A percentile compares a stretch with the other conserved stretches of the same genome.
These are phyloP conservation scores for Populus trichocarpa DNA, from an alignment of 441 rosid genomes.

Conservation along the genomic window DNA sequence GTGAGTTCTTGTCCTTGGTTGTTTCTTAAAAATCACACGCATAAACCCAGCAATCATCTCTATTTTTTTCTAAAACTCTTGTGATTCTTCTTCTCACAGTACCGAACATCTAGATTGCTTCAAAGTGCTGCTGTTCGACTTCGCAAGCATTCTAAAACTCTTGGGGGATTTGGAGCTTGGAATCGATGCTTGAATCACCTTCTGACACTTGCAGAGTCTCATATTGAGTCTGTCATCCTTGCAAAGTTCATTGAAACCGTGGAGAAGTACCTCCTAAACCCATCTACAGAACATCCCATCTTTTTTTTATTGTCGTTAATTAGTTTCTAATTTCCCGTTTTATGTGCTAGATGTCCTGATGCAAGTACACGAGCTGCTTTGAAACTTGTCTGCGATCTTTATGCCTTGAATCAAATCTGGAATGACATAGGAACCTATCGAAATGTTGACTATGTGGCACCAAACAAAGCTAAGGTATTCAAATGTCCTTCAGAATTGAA, in stretches of 20 bases:
- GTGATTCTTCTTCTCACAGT: conserved; percentile 42
- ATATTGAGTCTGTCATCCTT: conserved; percentile 88
- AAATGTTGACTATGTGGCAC: conserved; percentile 80
- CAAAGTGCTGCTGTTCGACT: conserved; percentile 82
- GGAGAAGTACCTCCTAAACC: conserved; percentile 50
- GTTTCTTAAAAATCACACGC: background rate
- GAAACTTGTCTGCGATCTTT: conserved; percentile 91
- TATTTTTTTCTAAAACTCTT: background rate
- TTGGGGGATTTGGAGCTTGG: conserved; percentile 94
- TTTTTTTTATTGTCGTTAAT: background rate
- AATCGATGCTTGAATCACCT: conserved; percentile 98
- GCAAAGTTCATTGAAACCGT: conserved; percentile 86
- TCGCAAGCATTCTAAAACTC: conserved; percentile 71
- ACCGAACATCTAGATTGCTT: conserved; percentile 90
- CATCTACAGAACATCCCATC: background rate
- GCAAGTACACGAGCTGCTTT: conserved; percentile 62
- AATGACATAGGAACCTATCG: conserved; percentile 84
- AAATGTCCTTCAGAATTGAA: background rate
- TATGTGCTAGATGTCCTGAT: conserved; percentile 66
- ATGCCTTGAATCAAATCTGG: conserved; percentile 91
- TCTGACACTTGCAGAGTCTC: conserved; percentile 92
- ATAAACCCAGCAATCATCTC: background rate
- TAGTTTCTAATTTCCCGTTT: conserved; percentile 18
- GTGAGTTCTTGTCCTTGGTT: conserved; percentile 42
- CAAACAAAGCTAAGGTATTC: conserved; percentile 96